Conservation (phyloP, 1,284 basidiomycete species). For the Caloboletus firmus region DNA sequence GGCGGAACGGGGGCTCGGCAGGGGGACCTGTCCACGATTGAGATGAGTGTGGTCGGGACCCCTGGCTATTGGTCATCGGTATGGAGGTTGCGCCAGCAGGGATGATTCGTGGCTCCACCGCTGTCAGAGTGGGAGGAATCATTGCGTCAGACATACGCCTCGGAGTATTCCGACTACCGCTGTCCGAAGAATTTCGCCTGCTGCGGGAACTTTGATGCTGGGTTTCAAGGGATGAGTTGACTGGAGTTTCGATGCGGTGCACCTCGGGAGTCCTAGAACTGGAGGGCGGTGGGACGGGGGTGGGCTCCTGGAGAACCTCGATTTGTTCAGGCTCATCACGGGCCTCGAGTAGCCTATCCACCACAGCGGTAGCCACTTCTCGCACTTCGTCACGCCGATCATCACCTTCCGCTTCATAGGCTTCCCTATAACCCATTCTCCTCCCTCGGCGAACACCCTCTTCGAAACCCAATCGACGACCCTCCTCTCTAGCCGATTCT, state of each 20-base stretch:
- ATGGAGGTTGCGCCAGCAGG: constrained; percentile 7
- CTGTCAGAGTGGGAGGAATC: constrained; percentile 8
- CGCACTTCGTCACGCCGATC: constrained; percentile 19
- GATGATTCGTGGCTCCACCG: constrained; percentile 14
- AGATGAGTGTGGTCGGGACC: constrained; percentile 20
- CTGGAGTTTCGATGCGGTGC: constrained; percentile 22
- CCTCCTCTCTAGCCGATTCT: constrained; percentile 52
- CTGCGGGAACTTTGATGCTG: constrained; percentile 21
- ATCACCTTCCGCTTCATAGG: constrained; percentile 13
- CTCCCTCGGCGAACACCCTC: constrained; percentile 53
- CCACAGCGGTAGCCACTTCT: constrained; percentile 21
- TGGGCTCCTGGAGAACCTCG: constrained; percentile 16
- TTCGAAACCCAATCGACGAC: constrained; percentile 52
- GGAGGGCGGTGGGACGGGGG: constrained; percentile 22
- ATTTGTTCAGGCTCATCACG: constrained; percentile 26
- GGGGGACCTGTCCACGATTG: constrained; percentile 25
- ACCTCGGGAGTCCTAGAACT: constrained; percentile 18
- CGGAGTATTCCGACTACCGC: constrained; percentile 12
- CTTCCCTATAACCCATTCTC: constrained; percentile 36
- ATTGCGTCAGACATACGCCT: constrained; percentile 15
- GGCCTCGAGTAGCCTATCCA: constrained; percentile 30
- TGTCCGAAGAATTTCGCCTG: constrained; percentile 18
- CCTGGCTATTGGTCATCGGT: constrained; percentile 13
- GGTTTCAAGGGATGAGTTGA: constrained; percentile 23
- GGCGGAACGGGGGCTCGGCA: constrained; percentile 9